Evolutionary conservation across 495 filamentous ascomycete species (phyloP).

Genomic region (Eremomyces bilateralis): DNA sequence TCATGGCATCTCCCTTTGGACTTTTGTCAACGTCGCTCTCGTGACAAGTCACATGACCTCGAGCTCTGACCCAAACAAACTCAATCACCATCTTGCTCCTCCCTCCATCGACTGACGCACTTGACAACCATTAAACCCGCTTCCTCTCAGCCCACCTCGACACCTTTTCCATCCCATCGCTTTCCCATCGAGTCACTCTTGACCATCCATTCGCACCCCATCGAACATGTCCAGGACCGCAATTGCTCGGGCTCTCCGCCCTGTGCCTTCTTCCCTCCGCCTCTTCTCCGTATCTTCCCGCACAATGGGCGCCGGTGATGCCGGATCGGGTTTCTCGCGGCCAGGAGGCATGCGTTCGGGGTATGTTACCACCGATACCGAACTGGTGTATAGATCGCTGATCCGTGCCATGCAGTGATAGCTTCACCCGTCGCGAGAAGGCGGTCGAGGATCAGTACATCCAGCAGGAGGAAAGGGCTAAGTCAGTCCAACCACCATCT

Average conservation of each 20-base stretch:
- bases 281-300: slow-evolving; percentile 16
- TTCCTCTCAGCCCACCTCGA: not conserved
- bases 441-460: slow-evolving; percentile 72
- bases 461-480: slow-evolving; percentile 61
- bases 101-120: too few relatives aligned
- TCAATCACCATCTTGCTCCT: too few relatives aligned
- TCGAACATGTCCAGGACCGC: slow-evolving; percentile 7
- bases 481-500: slow-evolving; percentile 28
- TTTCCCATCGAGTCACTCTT: slow-evolving; percentile 2
- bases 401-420: slow-evolving; percentile 34
- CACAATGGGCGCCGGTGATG: slow-evolving; percentile 24
- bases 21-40: too few relatives aligned
- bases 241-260: not conserved
- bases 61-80: too few relatives aligned
- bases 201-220: slow-evolving; percentile 10
- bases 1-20: too few relatives aligned
- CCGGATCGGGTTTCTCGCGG: slow-evolving; percentile 24
- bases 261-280: slow-evolving; percentile 8
- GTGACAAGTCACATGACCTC: too few relatives aligned
- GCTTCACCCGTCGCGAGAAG: slow-evolving; percentile 76
- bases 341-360: slow-evolving; percentile 20
- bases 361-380: slow-evolving; percentile 10
- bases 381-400: slow-evolving; percentile 20
- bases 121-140: not conserved
- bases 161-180: slow-evolving; percentile 1